Base-by-base conservation (phyloP, 192 early-diverging fungal species). In the Umbelopsis sp. region DNA sequence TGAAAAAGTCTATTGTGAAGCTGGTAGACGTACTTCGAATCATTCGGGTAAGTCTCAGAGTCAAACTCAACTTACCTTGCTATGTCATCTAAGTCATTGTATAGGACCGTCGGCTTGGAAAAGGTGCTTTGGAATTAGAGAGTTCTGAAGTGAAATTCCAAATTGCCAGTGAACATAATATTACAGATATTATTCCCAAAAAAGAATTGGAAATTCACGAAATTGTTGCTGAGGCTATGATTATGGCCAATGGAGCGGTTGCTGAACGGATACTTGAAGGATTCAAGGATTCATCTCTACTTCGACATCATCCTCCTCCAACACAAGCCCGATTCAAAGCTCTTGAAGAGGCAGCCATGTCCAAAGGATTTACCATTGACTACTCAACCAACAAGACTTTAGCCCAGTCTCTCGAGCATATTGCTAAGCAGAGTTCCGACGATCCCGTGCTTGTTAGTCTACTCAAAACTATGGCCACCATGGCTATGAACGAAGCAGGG, bases 221-320 rank as follows among this genome's bases (percentile, higher is more conserved):
- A 13, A 80, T 92, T 15, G 87, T 93, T 25, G 92, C 90, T 47
- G 92, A 93, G 71, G 90, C 91, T 50, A 93, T 93, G 92, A 88
- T 93, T 64, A 79, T 92, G 71, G 92, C 92, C 44, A 93, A 93
- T 67, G 67, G 80, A 0, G 82, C 85, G 5, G 92, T 93, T 6
- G 92, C 89, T 15, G 74, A 85, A 10, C 67, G 82, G 23, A 84
- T 92, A 33, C 81, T 89, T 75, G 66, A 82, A 35, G 73, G 81
- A 0, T 87, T 84, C 47, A 82, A 81, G 18, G 71, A 76, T 2
- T 80, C 87, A 16, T 87, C 91, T 30, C 76, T 93, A 51, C 81
- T 93, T 35, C 84, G 92, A 52, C 86, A 82, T 13, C 92, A 93
- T 73, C 89, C 89, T 45, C 80, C 86, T 4, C 91, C 92, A 16